Percentiles rank a stretch among this genome's conserved stretches.
Evolutionary conservation across 805 yeast genomes (phyloP).

Genomic region (Wickerhamomyces bovis): DNA sequence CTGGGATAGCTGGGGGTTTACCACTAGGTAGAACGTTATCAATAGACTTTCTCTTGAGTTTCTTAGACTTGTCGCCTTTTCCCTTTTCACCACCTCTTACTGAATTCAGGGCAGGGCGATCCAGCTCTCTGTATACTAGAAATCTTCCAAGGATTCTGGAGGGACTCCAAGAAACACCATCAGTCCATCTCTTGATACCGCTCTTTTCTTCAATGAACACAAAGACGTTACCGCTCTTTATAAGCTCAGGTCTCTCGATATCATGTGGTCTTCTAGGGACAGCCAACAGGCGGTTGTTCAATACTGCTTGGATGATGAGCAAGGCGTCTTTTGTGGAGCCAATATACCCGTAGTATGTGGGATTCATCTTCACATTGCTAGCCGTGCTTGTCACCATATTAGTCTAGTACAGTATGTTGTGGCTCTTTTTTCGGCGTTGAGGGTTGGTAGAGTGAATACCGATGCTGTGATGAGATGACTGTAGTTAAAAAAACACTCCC

Average conservation of each 20-base stretch:
- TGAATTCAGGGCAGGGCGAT: conserved; percentile 35
- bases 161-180: conserved; percentile 93
- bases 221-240: conserved; percentile 73
- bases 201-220: conserved; percentile 79
- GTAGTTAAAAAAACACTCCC: not conserved
- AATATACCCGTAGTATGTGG: conserved; percentile 46
- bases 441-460: not conserved
- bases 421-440: not conserved
- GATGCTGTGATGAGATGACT: not conserved
- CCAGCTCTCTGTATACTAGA: conserved; percentile 71
- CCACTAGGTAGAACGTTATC: conserved; percentile 1
- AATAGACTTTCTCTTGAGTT: conserved; percentile 6
- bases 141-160: conserved; percentile 83
- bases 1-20: not conserved
- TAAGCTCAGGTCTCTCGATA: conserved; percentile 58
- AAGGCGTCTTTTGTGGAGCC: conserved; percentile 82
- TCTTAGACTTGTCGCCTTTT: conserved; percentile 2
- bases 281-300: conserved; percentile 51
- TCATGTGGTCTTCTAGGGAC: conserved; percentile 81
- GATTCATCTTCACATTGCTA: conserved; percentile 9
- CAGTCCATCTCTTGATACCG: conserved; percentile 93
- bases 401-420: not conserved
- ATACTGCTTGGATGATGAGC: conserved; percentile 70
- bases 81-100: conserved; percentile 31
- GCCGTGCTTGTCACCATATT: conserved; percentile 1